These are phyloP conservation scores for Vanrija humicola DNA, from an alignment of 1,284 basidiomycete species.

Conservation along the genomic window DNA sequence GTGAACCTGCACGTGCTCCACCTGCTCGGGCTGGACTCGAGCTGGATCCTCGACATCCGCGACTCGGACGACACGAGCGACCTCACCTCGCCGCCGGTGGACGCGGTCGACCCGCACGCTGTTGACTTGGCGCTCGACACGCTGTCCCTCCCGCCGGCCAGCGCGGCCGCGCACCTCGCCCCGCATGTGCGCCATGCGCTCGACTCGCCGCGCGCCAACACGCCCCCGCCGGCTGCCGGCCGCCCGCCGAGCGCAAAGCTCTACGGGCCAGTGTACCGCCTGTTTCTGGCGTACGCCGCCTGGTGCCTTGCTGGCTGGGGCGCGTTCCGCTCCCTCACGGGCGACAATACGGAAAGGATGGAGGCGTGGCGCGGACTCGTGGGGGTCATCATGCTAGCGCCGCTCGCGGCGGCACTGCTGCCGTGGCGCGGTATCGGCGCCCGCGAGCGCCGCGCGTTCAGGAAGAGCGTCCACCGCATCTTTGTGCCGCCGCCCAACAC, in stretches of 20 bases:
- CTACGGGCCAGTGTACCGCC: conserved; percentile 64
- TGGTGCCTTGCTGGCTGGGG: conserved; percentile 65
- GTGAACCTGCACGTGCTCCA: conserved; percentile 80
- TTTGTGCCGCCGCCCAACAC: conserved; percentile 61
- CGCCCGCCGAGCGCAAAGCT: conserved; percentile 27
- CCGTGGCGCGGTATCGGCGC: conserved; percentile 66
- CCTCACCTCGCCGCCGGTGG: not conserved
- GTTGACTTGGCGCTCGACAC: conserved; percentile 2
- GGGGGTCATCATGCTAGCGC: conserved; percentile 60
- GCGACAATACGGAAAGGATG: conserved; percentile 57
- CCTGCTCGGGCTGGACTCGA: conserved; percentile 67
- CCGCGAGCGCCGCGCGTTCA: conserved; percentile 66
- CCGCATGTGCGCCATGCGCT: not conserved
- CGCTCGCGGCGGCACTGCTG: conserved; percentile 59
- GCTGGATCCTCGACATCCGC: conserved; percentile 56
- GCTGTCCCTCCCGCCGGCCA: not conserved
- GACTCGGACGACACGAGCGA: conserved; percentile 21
- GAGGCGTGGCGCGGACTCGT: conserved; percentile 73
- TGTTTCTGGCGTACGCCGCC: conserved; percentile 59
- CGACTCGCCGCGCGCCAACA: not conserved
- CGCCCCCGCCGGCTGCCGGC: not conserved
- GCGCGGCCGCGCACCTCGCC: not conserved
- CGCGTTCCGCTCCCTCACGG: conserved; percentile 61
- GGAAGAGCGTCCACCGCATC: conserved; percentile 69
- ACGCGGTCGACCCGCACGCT: conserved; percentile 9